Conservation (phyloP, 2,329 filamentous ascomycete species). For the Neonectria neomacrospora region DNA sequence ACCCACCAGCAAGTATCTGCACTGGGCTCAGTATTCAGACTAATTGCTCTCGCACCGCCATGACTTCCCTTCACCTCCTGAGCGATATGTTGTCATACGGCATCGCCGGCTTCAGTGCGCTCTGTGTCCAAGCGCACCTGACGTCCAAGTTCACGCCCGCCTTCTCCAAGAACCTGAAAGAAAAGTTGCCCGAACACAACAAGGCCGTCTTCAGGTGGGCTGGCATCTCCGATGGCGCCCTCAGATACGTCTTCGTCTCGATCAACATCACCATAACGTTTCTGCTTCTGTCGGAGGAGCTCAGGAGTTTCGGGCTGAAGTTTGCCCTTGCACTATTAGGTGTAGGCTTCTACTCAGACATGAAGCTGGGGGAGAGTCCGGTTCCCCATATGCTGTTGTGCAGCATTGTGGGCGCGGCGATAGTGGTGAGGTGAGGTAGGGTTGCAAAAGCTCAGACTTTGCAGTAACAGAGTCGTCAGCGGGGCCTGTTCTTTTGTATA, state of each 20-base stretch:
- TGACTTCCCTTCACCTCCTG: too few species aligned
- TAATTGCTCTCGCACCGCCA: too few species aligned
- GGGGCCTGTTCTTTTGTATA: too few species aligned
- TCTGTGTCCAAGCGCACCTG: not conserved
- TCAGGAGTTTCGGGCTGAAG: slow-evolving; percentile 1
- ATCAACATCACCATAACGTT: not conserved
- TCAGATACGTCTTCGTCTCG: not conserved
- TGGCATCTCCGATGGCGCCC: not conserved
- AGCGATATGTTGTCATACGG: too few species aligned
- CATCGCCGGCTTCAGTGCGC: too few species aligned
- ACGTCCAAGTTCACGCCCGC: slow-evolving; percentile 3
- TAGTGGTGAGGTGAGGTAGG: too few species aligned
- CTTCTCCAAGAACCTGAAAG: slow-evolving; percentile 3
- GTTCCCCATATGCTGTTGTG: not conserved
- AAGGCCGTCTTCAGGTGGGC: slow-evolving; percentile 1
- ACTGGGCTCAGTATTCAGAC: too few species aligned
- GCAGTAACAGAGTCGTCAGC: too few species aligned
- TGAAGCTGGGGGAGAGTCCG: slow-evolving; percentile 1
- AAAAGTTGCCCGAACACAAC: slow-evolving; percentile 2
- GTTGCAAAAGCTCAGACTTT: too few species aligned
- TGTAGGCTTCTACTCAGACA: slow-evolving; percentile 2
- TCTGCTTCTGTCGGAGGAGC: not conserved
- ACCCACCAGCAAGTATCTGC: too few species aligned
- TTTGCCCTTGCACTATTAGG: not conserved
- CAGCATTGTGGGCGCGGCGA: not conserved